Base-by-base conservation (phyloP, 73 alveolate species). In the Paramecium bursaria region DNA sequence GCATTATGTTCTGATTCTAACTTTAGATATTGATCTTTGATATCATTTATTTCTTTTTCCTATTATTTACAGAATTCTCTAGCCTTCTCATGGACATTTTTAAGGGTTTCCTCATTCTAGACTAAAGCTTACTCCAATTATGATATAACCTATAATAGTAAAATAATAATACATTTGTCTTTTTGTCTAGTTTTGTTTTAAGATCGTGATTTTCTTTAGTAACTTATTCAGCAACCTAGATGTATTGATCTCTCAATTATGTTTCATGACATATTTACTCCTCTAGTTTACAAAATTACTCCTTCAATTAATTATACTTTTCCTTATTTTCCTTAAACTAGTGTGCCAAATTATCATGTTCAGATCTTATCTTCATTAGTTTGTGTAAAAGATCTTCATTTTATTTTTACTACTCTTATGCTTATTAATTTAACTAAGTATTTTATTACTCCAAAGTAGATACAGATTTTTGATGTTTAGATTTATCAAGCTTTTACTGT, bases 1-100 rank as follows among this genome's bases (percentile, higher is more conserved):
- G 82, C 53, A 67, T 67, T 67, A 19, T 67, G 82, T 67, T 67
- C 82, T 11, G 82, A 53, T 42, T 67, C 82, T 17, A 67, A 35
- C 22, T 67, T 67, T 39, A 67, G 21, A 42, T 67, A 67, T 67
- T 67, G 22, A 35, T 67, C 82, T 9, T 67, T 67, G 10, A 67
- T 67, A 67, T 67, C 82, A 67, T 67, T 67, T 1, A 67, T 67
- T 17, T 67, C 82, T 39, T 67, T 67, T 67, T 67, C 82, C 33
- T 67, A 67, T 27, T 33, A 35, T 67, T 67, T 67, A 67, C 82
- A 67, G 44, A 67, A 67, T 14, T 67, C 82, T 19, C 44, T 67
- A 3, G 82, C 82, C 44, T 47, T 39, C 26, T 67, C 82, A 39
- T 67, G 82, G 9, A 67, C 82, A 39, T 67, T 67, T 6, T 67